Percentiles rank a stretch among this genome's conserved stretches.
phyloP scores from a whole-genome alignment of 2,329 filamentous ascomycete species.

The Diaporthe vaccinii region DNA sequence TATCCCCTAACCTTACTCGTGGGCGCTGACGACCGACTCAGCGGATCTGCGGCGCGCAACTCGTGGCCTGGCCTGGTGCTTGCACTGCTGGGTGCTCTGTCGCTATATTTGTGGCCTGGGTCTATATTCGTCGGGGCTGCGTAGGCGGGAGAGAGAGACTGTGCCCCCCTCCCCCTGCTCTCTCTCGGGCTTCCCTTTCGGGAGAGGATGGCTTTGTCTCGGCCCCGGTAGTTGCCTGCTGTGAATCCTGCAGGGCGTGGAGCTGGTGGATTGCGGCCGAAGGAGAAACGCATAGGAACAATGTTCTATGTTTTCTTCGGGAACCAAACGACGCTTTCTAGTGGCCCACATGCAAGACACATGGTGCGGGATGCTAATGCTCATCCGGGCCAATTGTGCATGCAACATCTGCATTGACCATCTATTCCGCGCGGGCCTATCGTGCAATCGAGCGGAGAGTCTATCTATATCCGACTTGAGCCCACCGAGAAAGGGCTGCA shows the following conservation, averaged over 20 bases:
- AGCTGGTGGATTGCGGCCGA: not conserved
- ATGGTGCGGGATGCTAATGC: not conserved
- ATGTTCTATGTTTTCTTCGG: slow-evolving; percentile 26
- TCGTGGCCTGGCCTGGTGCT: not conserved
- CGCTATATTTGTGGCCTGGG: slow-evolving; percentile 17
- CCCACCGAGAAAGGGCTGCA: not conserved
- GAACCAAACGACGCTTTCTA: not conserved
- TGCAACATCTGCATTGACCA: not conserved
- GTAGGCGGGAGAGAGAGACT: not conserved
- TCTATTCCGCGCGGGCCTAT: not conserved
- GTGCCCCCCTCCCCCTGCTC: not conserved
- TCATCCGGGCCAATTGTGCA: not conserved
- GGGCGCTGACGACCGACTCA: slow-evolving; percentile 31
- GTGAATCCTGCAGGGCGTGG: slow-evolving; percentile 1
- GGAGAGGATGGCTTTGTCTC: slow-evolving; percentile 1
- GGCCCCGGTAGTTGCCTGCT: not conserved
- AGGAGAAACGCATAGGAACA: slow-evolving; percentile 31
- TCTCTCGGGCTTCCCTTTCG: not conserved
- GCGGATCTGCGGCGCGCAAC: slow-evolving; percentile 16
- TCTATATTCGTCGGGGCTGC: slow-evolving; percentile 33
- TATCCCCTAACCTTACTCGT: slow-evolving; percentile 30
- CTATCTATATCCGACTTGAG: slow-evolving; percentile 21
- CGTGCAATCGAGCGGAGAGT: not conserved
- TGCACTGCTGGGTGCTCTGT: not conserved
- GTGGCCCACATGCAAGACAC: not conserved